A percentile compares a stretch with the other conserved stretches of the same genome.
Evolutionary conservation across 257 asterid genomes (phyloP).

Genomic region (Cynanchum wilfordii): DNA sequence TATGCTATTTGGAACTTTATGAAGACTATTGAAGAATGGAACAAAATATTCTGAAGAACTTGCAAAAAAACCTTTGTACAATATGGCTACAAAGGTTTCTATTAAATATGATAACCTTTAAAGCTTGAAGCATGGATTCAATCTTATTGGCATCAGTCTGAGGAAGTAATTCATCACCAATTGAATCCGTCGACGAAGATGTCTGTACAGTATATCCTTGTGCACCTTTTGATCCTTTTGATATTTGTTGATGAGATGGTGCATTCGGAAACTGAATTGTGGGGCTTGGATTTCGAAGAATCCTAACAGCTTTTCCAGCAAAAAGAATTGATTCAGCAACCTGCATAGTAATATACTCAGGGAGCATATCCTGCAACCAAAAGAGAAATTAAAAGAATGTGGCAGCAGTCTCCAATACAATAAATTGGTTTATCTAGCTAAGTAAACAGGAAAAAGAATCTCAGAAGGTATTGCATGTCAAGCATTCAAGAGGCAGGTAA

Average conservation of each 20-base stretch:
- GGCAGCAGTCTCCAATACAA: background rate
- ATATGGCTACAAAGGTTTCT: constrained; percentile 2
- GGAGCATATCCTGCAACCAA: constrained; percentile 85
- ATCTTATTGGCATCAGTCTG: constrained; percentile 89
- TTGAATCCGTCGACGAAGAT: constrained; percentile 47
- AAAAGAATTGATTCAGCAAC: constrained; percentile 83
- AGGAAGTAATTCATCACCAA: constrained; percentile 82
- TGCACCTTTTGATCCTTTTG: constrained; percentile 59
- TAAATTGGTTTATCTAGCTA: background rate
- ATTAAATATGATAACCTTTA: constrained; percentile 51
- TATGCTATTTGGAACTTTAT: background rate
- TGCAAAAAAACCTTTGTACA: background rate
- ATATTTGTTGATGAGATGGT: constrained; percentile 54
- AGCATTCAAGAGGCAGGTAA: background rate
- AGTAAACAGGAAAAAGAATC: background rate
- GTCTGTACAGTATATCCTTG: constrained; percentile 38
- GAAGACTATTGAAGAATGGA: background rate
- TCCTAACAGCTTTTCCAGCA: constrained; percentile 95
- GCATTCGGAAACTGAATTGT: constrained; percentile 43
- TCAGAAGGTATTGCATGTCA: background rate
- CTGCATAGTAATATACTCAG: constrained; percentile 75
- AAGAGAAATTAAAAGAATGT: constrained; percentile 4
- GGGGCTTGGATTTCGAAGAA: constrained; percentile 93
- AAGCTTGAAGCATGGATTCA: constrained; percentile 80
- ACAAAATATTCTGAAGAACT: background rate